Evolutionary conservation across 441 rosid genomes (phyloP), one percentile per base, ranked within the genome.

Genomic region (Syzygium malaccense): DNA sequence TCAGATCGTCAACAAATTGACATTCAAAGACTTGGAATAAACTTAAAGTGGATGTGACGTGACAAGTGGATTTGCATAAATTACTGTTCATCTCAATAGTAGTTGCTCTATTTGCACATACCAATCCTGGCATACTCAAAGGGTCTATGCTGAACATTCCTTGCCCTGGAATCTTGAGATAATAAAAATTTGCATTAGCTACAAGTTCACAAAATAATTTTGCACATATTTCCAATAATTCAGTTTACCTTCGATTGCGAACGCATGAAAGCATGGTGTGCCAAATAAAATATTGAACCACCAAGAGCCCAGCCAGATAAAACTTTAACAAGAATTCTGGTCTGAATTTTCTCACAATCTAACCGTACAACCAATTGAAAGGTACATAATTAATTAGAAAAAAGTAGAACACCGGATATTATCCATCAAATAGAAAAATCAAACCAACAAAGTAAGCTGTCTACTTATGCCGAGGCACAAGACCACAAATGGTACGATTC

Each of bases 251-350:
- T 92, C 55, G 95, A 93, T 86, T 93, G 89, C 25, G 90, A 55
- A 89, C 94, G 95, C 95, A 95, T n/a, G 84, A 87, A 91, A 51
- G 94, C 94, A 87, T 95, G 98, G 91, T 96, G 95, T 89, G 92
- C 90, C 95, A 96, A 89, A 93, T 92, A 95, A 92, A 96, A 95
- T 26, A 95, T 89, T 85, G 98, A 96, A 53, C 99, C 99, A 89
- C 99, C 98, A 88, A 95, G 87, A 49, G 97, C 98, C 62, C 99
- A 54, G 98, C 98, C 33, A 97, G 41, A 91, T 96, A 96, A 91
- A 96, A 91, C 92, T 94, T 94, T 95, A 96, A 92, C 88, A 98
- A 92, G 91, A 90, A 95, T 87, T 94, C n/a, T n/a, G n/a, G n/a
- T n/a, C 97, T 98, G 91, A 96, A 93, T 90, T 60, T 90, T 87